These are phyloP conservation scores for Ceriops zippeliana DNA, from an alignment of 345 rosid species.

Conservation along the genomic window DNA sequence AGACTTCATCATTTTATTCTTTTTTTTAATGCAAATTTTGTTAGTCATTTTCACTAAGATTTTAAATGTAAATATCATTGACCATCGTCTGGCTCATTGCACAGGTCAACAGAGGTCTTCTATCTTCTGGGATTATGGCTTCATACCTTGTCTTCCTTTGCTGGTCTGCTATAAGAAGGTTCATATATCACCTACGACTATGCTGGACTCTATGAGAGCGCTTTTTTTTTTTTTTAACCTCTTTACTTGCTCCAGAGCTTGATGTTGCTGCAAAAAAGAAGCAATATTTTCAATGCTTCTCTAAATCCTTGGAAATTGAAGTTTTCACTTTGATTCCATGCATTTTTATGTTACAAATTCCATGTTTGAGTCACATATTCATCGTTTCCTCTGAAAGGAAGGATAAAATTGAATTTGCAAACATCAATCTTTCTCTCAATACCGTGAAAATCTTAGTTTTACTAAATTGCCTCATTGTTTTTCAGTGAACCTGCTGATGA, in stretches of 20 bases:
- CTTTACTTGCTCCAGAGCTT: no score
- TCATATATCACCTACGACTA: background rate
- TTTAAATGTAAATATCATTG: background rate
- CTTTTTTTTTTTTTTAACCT: no score
- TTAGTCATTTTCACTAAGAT: background rate
- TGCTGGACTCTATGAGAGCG: no score
- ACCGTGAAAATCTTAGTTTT: conserved; percentile 5
- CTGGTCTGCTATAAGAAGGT: conserved; percentile 98
- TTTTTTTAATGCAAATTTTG: background rate
- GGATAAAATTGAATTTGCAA: no score
- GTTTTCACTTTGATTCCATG: no score
- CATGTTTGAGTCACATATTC: no score
- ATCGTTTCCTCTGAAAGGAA: no score
- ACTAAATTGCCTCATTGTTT: conserved; percentile 11
- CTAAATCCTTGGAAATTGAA: no score
- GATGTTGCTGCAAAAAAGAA: no score
- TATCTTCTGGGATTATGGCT: conserved; percentile 88
- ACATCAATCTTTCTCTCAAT: no score
- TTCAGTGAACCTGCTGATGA: conserved; percentile 69
- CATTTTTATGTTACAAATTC: no score
- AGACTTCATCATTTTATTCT: background rate
- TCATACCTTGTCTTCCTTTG: conserved; percentile 81
- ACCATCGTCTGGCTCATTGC: background rate
- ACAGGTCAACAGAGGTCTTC: conserved; percentile 71
- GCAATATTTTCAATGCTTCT: no score